These are phyloP conservation scores for Sonneratia alba DNA, from an alignment of 345 rosid species.

Conservation along the genomic window DNA sequence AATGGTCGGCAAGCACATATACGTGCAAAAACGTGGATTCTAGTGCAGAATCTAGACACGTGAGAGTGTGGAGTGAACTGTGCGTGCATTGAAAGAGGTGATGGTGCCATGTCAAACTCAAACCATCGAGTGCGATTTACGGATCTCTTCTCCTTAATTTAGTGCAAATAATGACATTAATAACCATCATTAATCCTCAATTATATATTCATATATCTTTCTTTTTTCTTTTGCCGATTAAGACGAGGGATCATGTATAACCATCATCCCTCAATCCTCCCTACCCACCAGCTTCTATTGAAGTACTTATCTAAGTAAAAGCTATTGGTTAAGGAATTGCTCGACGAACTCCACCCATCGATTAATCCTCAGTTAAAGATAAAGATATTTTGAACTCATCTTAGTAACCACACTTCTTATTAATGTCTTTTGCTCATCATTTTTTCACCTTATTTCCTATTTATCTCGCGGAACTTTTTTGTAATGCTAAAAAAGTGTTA, in stretches of 20 bases:
- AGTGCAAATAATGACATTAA: not conserved
- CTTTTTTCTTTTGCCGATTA: not conserved
- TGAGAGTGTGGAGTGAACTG: not conserved
- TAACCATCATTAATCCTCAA: not conserved
- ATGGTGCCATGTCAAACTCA: not conserved
- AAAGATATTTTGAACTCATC: no score
- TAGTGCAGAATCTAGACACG: slow-evolving; percentile 4
- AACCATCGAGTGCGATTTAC: not conserved
- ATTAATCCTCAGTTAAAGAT: no score
- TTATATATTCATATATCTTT: no score
- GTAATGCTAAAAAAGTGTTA: not conserved
- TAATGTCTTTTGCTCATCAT: no score
- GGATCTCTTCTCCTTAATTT: not conserved
- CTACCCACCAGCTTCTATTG: no score
- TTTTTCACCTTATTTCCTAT: no score
- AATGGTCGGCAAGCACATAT: not conserved
- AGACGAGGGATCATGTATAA: not conserved
- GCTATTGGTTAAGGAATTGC: no score
- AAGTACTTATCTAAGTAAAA: no score
- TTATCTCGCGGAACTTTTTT: no score
- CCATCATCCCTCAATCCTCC: no score
- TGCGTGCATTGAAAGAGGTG: not conserved
- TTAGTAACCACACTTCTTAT: not conserved
- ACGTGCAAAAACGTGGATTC: not conserved
- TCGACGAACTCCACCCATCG: no score